Conservation (phyloP, 768 basidiomycete species). For the Rhodotorula diobovata region DNA sequence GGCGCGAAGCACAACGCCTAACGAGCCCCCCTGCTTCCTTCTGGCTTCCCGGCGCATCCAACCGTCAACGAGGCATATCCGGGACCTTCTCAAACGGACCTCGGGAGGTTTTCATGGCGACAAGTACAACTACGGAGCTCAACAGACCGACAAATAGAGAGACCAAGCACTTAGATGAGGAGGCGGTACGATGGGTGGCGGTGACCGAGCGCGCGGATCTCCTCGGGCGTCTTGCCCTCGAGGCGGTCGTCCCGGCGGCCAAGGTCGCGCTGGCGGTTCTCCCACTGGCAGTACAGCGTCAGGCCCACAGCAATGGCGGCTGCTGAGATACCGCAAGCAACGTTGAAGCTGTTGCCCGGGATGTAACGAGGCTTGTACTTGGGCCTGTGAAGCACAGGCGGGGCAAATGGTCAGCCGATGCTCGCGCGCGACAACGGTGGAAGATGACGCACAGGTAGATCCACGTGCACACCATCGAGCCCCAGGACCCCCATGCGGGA, state of each 20-base stretch:
- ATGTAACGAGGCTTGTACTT: conserved; percentile 2
- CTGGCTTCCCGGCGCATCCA: too few relatives aligned
- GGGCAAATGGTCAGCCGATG: neutral
- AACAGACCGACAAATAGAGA: neutral
- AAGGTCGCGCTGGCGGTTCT: conserved; percentile 41
- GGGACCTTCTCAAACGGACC: too few relatives aligned
- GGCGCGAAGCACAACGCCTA: too few relatives aligned
- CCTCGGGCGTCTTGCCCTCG: conserved; percentile 38
- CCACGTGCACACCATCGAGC: conserved; percentile 24
- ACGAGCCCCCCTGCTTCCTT: too few relatives aligned
- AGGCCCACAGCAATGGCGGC: conserved; percentile 7
- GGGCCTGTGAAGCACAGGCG: too few relatives aligned
- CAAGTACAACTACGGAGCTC: too few relatives aligned
- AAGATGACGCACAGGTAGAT: conserved; percentile 9
- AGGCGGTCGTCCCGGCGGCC: conserved; percentile 42
- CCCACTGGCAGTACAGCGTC: conserved; percentile 39
- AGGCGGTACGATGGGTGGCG: conserved; percentile 44
- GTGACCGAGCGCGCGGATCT: conserved; percentile 36
- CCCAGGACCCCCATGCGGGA: conserved; percentile 13
- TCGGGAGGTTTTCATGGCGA: too few relatives aligned
- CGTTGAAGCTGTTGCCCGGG: conserved; percentile 40
- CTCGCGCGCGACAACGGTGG: neutral
- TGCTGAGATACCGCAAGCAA: neutral
- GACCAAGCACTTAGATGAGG: neutral
- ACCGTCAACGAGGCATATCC: too few relatives aligned